phyloP scores from a whole-genome alignment of 1,139 yeast genomes.

The Taphrina sp. region DNA sequence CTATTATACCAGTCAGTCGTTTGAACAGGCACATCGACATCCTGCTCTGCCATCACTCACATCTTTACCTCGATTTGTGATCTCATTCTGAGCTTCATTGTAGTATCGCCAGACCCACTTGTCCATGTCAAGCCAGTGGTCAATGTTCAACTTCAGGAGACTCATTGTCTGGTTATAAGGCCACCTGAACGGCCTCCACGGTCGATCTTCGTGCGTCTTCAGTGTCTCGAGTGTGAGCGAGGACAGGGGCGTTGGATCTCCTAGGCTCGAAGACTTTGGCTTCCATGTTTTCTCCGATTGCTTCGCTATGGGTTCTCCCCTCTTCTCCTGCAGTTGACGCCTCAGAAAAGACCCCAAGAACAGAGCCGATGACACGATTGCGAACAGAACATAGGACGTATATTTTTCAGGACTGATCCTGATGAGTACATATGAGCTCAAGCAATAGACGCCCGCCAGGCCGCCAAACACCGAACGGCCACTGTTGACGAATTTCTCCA shows the following conservation, averaged over 20 bases:
- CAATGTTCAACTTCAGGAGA: constrained; percentile 63
- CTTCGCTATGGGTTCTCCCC: no score
- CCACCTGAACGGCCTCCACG: constrained; percentile 80
- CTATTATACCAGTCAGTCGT: constrained; percentile 46
- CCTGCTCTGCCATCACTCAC: no score
- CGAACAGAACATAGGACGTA: no score
- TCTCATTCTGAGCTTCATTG: constrained; percentile 59
- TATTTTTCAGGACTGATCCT: no score
- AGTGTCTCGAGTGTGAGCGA: constrained; percentile 65
- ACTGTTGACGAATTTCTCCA: no score
- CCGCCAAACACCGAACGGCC: no score
- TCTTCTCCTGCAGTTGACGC: no score
- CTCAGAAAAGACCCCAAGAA: no score
- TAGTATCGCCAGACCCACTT: constrained; percentile 67
- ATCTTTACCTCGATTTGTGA: constrained; percentile 54
- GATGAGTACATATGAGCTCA: no score
- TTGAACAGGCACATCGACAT: no score
- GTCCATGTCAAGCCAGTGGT: constrained; percentile 80
- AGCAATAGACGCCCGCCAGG: no score
- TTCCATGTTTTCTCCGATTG: not conserved
- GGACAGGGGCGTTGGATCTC: constrained; percentile 50
- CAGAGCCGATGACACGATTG: no score
- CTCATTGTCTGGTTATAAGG: constrained; percentile 81
- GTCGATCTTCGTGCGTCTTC: constrained; percentile 64
- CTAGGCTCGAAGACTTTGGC: not conserved